Evolutionary conservation across 228 moss, liverwort and hornwort genomes (phyloP), one percentile per base, ranked within the genome.

Genomic region (Sphagnum fallax): DNA sequence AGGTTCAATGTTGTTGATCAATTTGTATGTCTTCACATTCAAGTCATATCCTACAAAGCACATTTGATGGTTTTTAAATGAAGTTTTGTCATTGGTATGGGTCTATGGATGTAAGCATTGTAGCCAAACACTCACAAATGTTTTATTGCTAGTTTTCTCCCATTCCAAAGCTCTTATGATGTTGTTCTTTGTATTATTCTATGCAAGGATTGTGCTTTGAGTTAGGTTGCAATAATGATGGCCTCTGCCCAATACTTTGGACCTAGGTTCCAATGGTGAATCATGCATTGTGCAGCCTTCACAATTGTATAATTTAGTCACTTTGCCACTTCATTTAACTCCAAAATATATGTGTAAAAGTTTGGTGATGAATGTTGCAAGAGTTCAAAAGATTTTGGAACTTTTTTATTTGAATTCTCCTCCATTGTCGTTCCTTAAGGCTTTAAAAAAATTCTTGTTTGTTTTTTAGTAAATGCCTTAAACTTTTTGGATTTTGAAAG

Each of bases 281-380:
- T 12, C 32, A 71, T 71, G 62, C 70, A 61, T 15, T 62, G 1
- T 5, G 62, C 4, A 5, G 0, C 4, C 61, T 71, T 2, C 61
- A 75, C 13, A 6, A 69, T 16, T 1, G 13, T 63, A 0, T 47
- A 5, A 16, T 75, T 75, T 6, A 69, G 48, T 52, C 52, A 50
- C 32, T 75, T 55, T 10, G 65, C 0, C 14, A 69, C 63, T n/a
- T 53, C 68, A 53, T 75, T 75, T 47, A 68, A 52, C 52, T 75
- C 52, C 1, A 18, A 63, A 4, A 69, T 64, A 11, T 53, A 10
- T 3, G 61, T 0, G 61, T 62, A 0, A 52, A 68, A 52, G 69
- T 50, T 13, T 75, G 69, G 11, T 58, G 63, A 6, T 50, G 51
- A 16, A 69, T 69, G 13, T 69, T 63, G 16, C 55, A 10, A 0